Base-by-base conservation (phyloP, 2,329 filamentous ascomycete genomes). In the Amylocarpus encephaloides region DNA sequence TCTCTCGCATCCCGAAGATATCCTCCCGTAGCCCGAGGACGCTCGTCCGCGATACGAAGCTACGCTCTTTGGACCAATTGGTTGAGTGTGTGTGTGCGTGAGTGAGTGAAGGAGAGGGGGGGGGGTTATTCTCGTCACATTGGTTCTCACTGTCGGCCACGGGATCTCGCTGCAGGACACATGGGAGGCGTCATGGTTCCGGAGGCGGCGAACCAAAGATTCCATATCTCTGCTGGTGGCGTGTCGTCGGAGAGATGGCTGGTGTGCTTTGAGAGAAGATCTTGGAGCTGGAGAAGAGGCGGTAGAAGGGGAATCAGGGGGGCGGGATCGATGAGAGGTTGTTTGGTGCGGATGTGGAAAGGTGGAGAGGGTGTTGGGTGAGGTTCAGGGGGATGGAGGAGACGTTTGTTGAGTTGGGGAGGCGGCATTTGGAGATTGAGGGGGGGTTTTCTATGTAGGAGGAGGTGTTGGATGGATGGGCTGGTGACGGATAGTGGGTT, bases 141-240 rank as follows among this genome's bases (percentile, higher is more conserved):
- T n/a, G n/a, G n/a, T n/a, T n/a, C n/a, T n/a, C n/a, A n/a, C n/a
- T n/a, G n/a, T n/a, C n/a, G n/a, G n/a, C 29, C 6, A n/a, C 10
- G 34, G 43, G 76, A 86, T 58, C 75, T 86, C 1, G 82, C 82
- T 0, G 62, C 73, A 10, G 79, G 78, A 0, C 82, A 86, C 56
- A 72, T 86, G 16, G 70, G 70, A 11, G 79, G 81, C 0, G 68
- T 78, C 40, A 64, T 76, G 52, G 71, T 76, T 32, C 71, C 76
- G 0, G 75, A 76, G 19, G 80, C 77, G 1, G 78, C 77, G 0
- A 72, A 73, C 30, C 74, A 81, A 62, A 73, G 84, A 2, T 84
- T 84, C 67, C 79, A 83, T 60, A 63, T 82, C 16, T 75, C 80
- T 0, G 73, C 73, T 0, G 77, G 75, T 1, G 69, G 74, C 2